phyloP scores from a whole-genome alignment of 164 flowering plant species.

The Tetracentron sinense region DNA sequence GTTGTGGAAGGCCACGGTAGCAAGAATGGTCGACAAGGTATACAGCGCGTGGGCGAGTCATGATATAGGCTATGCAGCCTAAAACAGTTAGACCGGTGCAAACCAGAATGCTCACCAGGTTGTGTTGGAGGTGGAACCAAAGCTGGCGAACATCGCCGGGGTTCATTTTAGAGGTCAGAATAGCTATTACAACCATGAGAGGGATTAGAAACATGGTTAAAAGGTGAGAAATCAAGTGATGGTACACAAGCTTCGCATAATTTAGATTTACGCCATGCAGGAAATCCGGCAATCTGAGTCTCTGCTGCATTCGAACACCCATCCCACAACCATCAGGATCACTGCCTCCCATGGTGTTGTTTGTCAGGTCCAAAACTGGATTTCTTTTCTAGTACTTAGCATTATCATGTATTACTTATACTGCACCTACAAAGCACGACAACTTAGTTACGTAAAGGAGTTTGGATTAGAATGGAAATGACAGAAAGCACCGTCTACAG shows the following conservation, averaged over 20 bases:
- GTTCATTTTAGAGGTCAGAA: neutral
- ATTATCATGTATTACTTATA: too few relatives aligned
- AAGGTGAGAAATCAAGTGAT: neutral
- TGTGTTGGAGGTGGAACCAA: neutral
- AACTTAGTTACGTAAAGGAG: too few relatives aligned
- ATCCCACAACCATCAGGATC: too few relatives aligned
- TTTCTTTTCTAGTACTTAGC: too few relatives aligned
- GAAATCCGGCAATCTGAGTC: too few relatives aligned
- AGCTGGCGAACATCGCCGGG: neutral
- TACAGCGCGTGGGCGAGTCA: neutral
- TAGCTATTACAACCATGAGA: neutral
- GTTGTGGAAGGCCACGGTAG: neutral
- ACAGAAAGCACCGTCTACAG: too few relatives aligned
- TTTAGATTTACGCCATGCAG: too few relatives aligned
- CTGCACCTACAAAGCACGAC: too few relatives aligned
- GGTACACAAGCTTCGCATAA: neutral
- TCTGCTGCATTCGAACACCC: too few relatives aligned
- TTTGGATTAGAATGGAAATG: too few relatives aligned
- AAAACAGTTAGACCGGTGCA: neutral
- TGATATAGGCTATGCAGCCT: neutral
- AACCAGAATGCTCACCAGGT: neutral
- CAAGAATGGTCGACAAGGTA: neutral
- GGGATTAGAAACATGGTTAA: neutral
- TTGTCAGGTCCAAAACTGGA: too few relatives aligned
- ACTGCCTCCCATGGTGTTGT: too few relatives aligned